Evolutionary conservation across 345 rosid genomes (phyloP).

Genomic region (Cardamine resedifolia): DNA sequence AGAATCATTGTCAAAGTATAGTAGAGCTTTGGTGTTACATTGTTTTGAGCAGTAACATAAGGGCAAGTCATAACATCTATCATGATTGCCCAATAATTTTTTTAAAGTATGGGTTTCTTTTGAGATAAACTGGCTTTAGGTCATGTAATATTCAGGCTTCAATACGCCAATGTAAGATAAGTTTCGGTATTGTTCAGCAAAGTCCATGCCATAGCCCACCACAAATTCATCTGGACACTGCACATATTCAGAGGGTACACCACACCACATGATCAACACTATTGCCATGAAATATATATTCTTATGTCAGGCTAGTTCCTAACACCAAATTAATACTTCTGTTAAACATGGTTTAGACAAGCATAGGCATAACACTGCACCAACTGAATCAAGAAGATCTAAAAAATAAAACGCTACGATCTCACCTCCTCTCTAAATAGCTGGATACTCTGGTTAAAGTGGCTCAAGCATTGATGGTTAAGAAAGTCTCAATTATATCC

Average conservation of each 20-base stretch:
- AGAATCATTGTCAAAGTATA: not conserved
- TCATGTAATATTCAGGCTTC: constrained; percentile 61
- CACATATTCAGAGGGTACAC: constrained; percentile 21
- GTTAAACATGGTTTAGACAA: not conserved
- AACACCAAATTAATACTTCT: no score
- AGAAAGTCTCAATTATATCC: not conserved
- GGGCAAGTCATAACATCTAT: not conserved
- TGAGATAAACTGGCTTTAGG: not conserved
- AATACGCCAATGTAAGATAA: constrained; percentile 81
- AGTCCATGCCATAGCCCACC: constrained; percentile 97
- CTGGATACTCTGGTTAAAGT: no score
- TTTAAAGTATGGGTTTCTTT: not conserved
- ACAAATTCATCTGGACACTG: constrained; percentile 91
- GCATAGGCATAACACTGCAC: no score
- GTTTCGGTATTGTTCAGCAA: constrained; percentile 81
- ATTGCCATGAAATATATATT: not conserved
- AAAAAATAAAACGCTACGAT: no score
- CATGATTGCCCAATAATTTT: constrained; percentile 7
- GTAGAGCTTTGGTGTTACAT: not conserved
- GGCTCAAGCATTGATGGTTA: not conserved
- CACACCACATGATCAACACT: constrained; percentile 9
- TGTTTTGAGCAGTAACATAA: constrained; percentile 1
- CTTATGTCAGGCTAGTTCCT: not conserved
- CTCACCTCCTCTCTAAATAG: no score
- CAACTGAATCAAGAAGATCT: no score